A percentile compares a stretch with the other conserved stretches of the same genome.
Evolutionary conservation across 1,284 basidiomycete species (phyloP).

Genomic region (Malassezia brasiliensis): DNA sequence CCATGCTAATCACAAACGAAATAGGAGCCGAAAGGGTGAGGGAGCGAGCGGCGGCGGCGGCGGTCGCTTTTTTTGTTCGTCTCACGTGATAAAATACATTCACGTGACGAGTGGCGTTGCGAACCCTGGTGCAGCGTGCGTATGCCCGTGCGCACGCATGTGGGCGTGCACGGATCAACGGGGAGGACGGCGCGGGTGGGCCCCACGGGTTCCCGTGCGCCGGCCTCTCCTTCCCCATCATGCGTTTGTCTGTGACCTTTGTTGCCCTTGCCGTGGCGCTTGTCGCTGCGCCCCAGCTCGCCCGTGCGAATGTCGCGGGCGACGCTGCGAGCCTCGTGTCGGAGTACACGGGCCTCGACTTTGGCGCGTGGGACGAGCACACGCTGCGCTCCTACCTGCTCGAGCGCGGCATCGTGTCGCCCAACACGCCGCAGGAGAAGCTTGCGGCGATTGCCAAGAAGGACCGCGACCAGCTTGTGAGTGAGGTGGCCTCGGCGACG

Average conservation of each 20-base stretch:
- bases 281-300: constrained; percentile 25
- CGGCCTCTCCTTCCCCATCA: not conserved
- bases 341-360: constrained; percentile 38
- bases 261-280: constrained; percentile 19
- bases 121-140: too few relatives aligned
- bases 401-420: constrained; percentile 44
- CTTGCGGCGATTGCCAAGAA: constrained; percentile 37
- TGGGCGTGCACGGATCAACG: constrained; percentile 6
- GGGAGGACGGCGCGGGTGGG: not conserved
- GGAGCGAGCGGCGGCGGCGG: not conserved
- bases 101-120: not conserved
- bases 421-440: constrained; percentile 37
- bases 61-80: not conserved
- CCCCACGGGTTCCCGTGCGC: too few relatives aligned
- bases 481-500: constrained; percentile 22
- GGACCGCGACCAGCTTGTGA: constrained; percentile 32
- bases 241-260: constrained; percentile 1
- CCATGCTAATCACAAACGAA: constrained; percentile 8
- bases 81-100: not conserved
- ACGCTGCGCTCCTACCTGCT: constrained; percentile 43
- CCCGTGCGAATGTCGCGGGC: constrained; percentile 30
- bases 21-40: not conserved
- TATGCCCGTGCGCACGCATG: not conserved
- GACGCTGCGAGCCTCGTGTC: constrained; percentile 30
- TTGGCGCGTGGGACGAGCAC: constrained; percentile 40